Evolutionary conservation across 2,329 filamentous ascomycete species (phyloP), one percentile per base, ranked within the genome.

Genomic region (Waltergamsia citrina): DNA sequence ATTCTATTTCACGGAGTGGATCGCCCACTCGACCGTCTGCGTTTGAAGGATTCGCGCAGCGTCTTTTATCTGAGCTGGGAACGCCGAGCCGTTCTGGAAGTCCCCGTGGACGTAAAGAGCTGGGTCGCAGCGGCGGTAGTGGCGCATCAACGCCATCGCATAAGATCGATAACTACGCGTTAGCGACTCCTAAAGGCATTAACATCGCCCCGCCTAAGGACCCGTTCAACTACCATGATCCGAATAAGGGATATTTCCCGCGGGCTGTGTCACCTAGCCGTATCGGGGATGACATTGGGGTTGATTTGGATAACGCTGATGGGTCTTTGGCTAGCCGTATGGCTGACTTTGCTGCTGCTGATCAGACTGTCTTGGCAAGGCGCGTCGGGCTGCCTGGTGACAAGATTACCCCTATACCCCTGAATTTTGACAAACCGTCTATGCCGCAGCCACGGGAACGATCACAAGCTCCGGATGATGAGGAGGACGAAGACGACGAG

Each of bases 261-360:
- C 55, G 63, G 27, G 61, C 63, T 24, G 58, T 59, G 31, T 70
- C 69, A 2, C 60, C 64, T 0, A 45, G 43, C 27, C 59, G 57
- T 36, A 50, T 42, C 9, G 40, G 46, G 11, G 51, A 53, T 16
- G 46, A 44, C 9, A 35, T 34, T 14, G 28, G 27, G 6, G 18
- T 31, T 10, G 23, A 35, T 17, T 12, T 38, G 1, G 36, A 34
- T 29, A 23, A 26, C 18, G 28, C 26, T 5, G 32, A 33, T 15
- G 24, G 28, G n/a, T 23, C 20, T 14, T 20, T 29, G 12, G 24
- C 30, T 11, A 29, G 30, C 18, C 35, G 35, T 6, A 37, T 38
- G 26, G 71, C 71, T 7, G 73, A 72, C 1, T 80, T 78, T 52
- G 68, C 73, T n/a, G 74, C 73, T 2, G 63, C 78, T 16, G 76